These are phyloP conservation scores for Salvia sclarea DNA, from an alignment of 305 asterid genomes.

Conservation along the genomic window DNA sequence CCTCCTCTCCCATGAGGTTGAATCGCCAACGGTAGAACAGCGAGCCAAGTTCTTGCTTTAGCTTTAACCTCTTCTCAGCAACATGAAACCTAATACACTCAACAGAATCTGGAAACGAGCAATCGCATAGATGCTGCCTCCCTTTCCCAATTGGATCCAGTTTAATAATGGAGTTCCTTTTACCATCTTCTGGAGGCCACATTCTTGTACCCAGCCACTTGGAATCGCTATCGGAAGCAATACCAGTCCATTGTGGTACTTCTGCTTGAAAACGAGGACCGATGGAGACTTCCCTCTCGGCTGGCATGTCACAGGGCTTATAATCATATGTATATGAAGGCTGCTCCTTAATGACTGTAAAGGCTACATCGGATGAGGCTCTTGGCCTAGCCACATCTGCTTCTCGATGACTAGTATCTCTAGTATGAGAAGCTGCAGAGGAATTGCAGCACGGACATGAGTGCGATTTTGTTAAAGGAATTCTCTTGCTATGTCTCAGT, in stretches of 20 bases:
- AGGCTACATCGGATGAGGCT: conserved; percentile 29
- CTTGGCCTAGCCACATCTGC: conserved; percentile 32
- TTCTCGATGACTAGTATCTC: conserved; percentile 37
- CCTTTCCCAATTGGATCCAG: conserved; percentile 49
- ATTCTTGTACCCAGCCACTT: conserved; percentile 81
- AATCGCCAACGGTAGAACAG: conserved; percentile 64
- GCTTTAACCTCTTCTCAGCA: conserved; percentile 61
- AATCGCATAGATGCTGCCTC: conserved; percentile 47
- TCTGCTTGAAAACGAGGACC: conserved; percentile 60
- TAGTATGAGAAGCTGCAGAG: conserved; percentile 33
- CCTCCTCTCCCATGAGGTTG: conserved; percentile 90
- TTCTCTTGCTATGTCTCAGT: conserved; percentile 59
- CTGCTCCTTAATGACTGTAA: conserved; percentile 24
- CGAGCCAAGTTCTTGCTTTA: conserved; percentile 56
- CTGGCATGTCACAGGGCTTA: conserved; percentile 29
- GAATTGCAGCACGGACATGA: conserved; percentile 52
- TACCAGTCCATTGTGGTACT: conserved; percentile 73
- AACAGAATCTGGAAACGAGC: conserved; percentile 51
- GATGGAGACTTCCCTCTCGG: conserved; percentile 38
- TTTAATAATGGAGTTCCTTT: conserved; percentile 14
- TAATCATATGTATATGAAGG: conserved; percentile 24
- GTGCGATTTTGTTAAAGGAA: conserved; percentile 37
- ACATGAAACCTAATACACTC: conserved; percentile 77
- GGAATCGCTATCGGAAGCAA: conserved; percentile 52
- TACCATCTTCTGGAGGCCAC: conserved; percentile 57